Percentiles rank a stretch among this genome's conserved stretches.
phyloP scores from a whole-genome alignment of 129 eudicot genomes.

The Tagetes erecta region DNA sequence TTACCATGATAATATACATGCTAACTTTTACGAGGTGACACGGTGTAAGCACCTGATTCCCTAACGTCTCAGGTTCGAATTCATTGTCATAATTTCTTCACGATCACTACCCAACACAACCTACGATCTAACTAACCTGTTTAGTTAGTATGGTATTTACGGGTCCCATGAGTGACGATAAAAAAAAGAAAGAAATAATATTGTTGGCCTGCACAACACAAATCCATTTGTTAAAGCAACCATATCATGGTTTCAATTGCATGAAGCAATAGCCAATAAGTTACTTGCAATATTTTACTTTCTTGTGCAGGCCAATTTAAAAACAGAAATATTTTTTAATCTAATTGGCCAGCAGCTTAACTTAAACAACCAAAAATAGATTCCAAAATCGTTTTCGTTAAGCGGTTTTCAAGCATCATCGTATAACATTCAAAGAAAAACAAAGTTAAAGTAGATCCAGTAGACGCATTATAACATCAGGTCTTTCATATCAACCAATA shows the following conservation, averaged over 20 bases:
- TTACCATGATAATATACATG: slow-evolving; percentile 21
- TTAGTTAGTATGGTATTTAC: no score
- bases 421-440: not conserved
- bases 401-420: not conserved
- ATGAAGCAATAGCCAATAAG: not conserved
- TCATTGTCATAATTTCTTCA: no score
- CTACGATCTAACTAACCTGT: no score
- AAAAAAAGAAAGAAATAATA: no score
- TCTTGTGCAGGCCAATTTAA: not conserved
- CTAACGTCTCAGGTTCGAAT: no score
- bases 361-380: not conserved
- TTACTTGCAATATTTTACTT: not conserved
- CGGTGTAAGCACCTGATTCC: no score
- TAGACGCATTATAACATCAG: not conserved
- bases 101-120: no score
- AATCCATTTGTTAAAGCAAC: not conserved
- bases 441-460: not conserved
- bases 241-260: not conserved
- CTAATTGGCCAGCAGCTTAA: not conserved
- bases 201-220: not conserved
- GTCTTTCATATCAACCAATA: no score
- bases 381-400: not conserved
- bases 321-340: not conserved
- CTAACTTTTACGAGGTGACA: no score
- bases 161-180: not conserved